Base-by-base conservation (phyloP, 495 filamentous ascomycete species). In the Aspergillus bridgeri region DNA sequence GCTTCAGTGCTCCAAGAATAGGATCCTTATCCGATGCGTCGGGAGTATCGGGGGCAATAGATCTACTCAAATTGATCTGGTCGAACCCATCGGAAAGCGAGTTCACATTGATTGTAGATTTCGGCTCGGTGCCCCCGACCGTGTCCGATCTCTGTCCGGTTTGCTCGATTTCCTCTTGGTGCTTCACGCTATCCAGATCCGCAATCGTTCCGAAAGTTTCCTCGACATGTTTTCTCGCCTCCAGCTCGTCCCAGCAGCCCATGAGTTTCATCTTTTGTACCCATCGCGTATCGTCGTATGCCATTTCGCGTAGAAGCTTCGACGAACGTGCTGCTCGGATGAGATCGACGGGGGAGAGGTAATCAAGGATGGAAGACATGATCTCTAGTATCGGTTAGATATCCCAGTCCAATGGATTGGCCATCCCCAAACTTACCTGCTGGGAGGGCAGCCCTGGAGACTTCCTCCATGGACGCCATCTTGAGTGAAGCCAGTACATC, bases 221-320 rank as follows among this genome's bases (percentile, higher is more conserved):
- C 59, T 97, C 94, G 24, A 88, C 86, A 59, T 88, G 76, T 65
- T 81, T 82, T 51, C 93, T 81, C 0, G 94, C 94, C 66, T 96
- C 94, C 5, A 73, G 68, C 67, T 99, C 95, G 66, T 93, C 88
- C 95, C 95, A 99, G 62, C 89, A 88, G 6, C 87, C 91, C 83
- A 99, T 96, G 25, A 79, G 80, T 64, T 88, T 85, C 29, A 99
- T 73, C 58, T 85, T 82, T 54, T 88, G 85, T 48, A 97, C 87
- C 94, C 94, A 99, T 75, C 93, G 83, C 19, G 91, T 89, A 70
- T 99, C 94, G 79, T 99, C 95, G 75, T 98, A 98, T 11, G 95
- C 95, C 92, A 99, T 99, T 71, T 99, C 94, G 62, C 88, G 88
- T 81, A 96, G 85, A 47, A 91, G 89, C 69, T 84, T 88, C 53